Evolutionary conservation across 2,329 filamentous ascomycete species (phyloP).

Genomic region (Dendryphion nanum): DNA sequence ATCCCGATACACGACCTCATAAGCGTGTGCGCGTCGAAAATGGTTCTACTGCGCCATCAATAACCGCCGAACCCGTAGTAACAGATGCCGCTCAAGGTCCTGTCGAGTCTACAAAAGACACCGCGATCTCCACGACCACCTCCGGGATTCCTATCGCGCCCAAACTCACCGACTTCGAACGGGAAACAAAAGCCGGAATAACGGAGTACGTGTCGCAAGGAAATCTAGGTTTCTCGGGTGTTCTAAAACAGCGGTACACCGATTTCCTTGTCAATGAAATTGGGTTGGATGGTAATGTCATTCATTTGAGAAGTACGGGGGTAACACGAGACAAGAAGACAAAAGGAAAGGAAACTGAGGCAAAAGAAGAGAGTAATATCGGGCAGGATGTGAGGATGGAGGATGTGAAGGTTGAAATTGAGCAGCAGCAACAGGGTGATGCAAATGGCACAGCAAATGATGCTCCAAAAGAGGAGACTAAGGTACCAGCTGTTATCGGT

Average conservation of each 20-base stretch:
- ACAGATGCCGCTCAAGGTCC: too few relatives aligned
- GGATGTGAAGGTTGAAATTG: conserved; percentile 12
- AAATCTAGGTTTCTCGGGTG: conserved; percentile 60
- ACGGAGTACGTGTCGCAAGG: conserved; percentile 59
- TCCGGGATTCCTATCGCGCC: too few relatives aligned
- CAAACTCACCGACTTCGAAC: conserved; percentile 18
- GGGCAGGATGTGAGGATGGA: conserved; percentile 17
- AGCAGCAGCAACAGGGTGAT: conserved; percentile 20
- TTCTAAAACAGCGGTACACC: conserved; percentile 75
- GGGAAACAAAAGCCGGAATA: conserved; percentile 57
- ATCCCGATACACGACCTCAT: too few relatives aligned
- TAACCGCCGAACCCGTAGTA: too few relatives aligned
- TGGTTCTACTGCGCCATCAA: too few relatives aligned
- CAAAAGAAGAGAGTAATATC: conserved; percentile 13
- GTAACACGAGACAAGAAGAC: neutral
- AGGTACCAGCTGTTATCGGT: conserved; percentile 1
- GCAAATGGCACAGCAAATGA: conserved; percentile 2
- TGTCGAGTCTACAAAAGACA: too few relatives aligned
- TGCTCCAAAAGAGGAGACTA: conserved; percentile 10
- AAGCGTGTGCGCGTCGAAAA: too few relatives aligned
- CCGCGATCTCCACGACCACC: too few relatives aligned
- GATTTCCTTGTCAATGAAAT: conserved; percentile 95
- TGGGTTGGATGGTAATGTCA: conserved; percentile 67
- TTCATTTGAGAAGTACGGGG: conserved; percentile 62
- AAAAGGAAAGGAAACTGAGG: conserved; percentile 11